Conservation (phyloP, 495 filamentous ascomycete genomes). For the Xylaria cubensis region DNA sequence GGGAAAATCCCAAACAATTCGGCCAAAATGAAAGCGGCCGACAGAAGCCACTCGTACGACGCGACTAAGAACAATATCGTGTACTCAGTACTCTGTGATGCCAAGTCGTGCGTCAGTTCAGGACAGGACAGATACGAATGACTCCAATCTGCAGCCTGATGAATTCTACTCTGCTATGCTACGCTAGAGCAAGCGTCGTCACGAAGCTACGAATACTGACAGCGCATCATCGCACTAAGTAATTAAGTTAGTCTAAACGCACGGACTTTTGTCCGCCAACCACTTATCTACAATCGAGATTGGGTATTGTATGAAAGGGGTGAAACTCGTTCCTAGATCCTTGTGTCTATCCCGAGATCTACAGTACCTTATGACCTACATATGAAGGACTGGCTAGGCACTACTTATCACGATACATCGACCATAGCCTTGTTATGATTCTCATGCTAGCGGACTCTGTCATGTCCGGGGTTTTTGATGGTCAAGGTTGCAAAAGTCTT, state of each 20-base stretch:
- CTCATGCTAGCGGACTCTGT: not conserved
- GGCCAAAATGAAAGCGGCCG: constrained; percentile 27
- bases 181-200: not conserved
- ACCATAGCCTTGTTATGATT: not conserved
- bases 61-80: not conserved
- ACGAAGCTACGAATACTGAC: not conserved
- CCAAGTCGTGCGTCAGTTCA: not conserved
- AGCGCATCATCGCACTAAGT: constrained; percentile 1
- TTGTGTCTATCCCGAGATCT: constrained; percentile 24
- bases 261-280: not conserved
- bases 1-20: constrained; percentile 29
- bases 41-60: constrained; percentile 23
- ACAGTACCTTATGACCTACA: constrained; percentile 21
- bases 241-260: not conserved
- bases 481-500: not conserved
- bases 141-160: not conserved
- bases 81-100: not conserved
- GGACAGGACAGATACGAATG: not conserved
- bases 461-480: not conserved
- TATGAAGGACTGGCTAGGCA: constrained; percentile 17
- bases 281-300: not conserved
- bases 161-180: not conserved
- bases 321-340: constrained; percentile 20
- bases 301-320: not conserved
- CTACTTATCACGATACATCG: not conserved